Percentiles rank a stretch among this genome's conserved stretches.
phyloP scores from a whole-genome alignment of 768 basidiomycete genomes.

The Exsudoporus frostii region DNA sequence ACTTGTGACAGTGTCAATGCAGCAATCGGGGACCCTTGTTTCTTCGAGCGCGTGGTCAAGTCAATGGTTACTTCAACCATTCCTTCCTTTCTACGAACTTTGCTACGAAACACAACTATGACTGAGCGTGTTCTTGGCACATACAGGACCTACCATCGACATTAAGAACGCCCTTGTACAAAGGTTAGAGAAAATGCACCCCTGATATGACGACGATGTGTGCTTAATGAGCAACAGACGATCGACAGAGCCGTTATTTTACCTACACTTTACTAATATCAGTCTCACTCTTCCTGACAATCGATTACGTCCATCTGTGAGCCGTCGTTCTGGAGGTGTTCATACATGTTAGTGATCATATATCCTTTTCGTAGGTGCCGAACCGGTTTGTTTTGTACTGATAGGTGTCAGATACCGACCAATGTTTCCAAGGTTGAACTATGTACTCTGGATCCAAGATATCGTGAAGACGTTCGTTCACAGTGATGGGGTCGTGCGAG shows the following conservation, averaged over 20 bases:
- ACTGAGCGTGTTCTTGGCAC: conserved; percentile 26
- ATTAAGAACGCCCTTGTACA: conserved; percentile 72
- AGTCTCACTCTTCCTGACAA: conserved; percentile 59
- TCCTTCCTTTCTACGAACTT: no score
- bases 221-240: conserved; percentile 43
- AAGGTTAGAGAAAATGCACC: conserved; percentile 41
- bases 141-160: conserved; percentile 51
- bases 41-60: no score
- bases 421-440: conserved; percentile 66
- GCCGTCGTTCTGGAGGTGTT: conserved; percentile 19
- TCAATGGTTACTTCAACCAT: no score
- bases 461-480: conserved; percentile 40
- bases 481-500: conserved; percentile 35
- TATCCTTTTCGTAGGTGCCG: conserved; percentile 51
- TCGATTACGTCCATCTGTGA: conserved; percentile 84
- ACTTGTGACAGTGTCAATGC: no score
- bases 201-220: background rate
- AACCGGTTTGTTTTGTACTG: conserved; percentile 49
- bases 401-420: background rate
- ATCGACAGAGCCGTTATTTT: conserved; percentile 75
- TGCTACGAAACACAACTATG: conserved; percentile 11
- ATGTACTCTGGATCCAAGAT: conserved; percentile 83
- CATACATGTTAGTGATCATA: background rate
- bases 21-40: no score
- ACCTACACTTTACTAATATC: conserved; percentile 71